These are phyloP conservation scores for Chloranthus sessilifolius DNA, from an alignment of 164 flowering plant genomes.

Conservation along the genomic window DNA sequence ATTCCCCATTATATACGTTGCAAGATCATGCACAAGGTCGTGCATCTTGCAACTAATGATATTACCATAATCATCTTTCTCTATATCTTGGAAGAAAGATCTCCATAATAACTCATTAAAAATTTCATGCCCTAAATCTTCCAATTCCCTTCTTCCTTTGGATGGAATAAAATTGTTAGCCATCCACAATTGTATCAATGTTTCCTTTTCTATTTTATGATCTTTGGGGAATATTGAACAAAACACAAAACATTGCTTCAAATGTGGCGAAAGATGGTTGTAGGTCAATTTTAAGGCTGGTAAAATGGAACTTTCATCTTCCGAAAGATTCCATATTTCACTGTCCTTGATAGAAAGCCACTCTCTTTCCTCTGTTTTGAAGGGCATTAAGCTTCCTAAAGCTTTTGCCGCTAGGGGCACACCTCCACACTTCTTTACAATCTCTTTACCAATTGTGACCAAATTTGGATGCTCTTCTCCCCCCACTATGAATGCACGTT, in stretches of 20 bases:
- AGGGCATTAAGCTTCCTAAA: conserved; percentile 7
- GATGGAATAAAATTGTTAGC: conserved; percentile 11
- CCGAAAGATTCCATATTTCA: conserved; percentile 12
- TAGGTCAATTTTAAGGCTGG: too few relatives aligned
- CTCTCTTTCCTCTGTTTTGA: not conserved
- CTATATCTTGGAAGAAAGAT: not conserved
- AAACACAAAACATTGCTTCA: too few relatives aligned
- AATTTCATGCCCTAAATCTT: not conserved
- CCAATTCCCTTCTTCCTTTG: not conserved
- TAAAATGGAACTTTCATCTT: too few relatives aligned
- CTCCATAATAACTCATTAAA: conserved; percentile 1
- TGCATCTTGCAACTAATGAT: conserved; percentile 4
- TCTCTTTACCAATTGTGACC: not conserved
- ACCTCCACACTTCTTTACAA: conserved; percentile 10
- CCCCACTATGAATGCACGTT: conserved; percentile 3
- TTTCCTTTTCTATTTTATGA: conserved; percentile 1
- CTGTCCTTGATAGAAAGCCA: conserved; percentile 8
- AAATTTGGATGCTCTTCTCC: not conserved
- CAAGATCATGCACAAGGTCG: conserved; percentile 3
- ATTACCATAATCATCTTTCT: not conserved
- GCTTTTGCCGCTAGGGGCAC: conserved; percentile 7
- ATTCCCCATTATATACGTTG: not conserved
- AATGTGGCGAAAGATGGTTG: too few relatives aligned
- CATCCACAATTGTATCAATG: conserved; percentile 14
- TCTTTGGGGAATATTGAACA: conserved; percentile 21